Percentiles rank a stretch among this genome's conserved stretches.
Conservation (phyloP, 225 moss, liverwort and hornwort genomes). For the Climacium dendroides region DNA sequence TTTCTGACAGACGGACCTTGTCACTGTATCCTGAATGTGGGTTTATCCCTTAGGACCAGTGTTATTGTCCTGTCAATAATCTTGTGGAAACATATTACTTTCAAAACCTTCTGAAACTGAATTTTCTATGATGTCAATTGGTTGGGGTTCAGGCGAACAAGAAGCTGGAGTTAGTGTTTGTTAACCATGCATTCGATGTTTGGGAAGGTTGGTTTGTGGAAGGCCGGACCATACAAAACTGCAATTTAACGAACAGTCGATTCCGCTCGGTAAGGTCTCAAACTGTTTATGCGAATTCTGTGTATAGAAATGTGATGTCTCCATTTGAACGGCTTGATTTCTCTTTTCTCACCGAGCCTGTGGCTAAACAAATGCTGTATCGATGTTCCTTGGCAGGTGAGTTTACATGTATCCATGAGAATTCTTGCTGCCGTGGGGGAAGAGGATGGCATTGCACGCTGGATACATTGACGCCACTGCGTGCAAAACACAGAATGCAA, state of each 20-base stretch:
- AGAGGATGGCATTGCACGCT: conserved; percentile 85
- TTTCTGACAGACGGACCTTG: background rate
- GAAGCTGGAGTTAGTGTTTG: conserved; percentile 91
- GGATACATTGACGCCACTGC: conserved; percentile 36
- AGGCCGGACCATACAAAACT: conserved; percentile 70
- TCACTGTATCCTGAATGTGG: background rate
- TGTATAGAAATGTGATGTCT: background rate
- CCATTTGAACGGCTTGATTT: background rate
- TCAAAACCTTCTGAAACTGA: background rate
- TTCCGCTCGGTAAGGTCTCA: conserved; percentile 67
- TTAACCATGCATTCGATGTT: conserved; percentile 95
- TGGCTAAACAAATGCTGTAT: background rate
- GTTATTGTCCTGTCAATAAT: background rate
- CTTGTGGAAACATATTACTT: background rate
- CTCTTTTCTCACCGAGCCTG: background rate
- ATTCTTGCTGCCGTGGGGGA: conserved; percentile 96
- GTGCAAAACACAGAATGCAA: background rate
- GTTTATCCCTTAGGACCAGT: background rate
- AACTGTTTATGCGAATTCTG: background rate
- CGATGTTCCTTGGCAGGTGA: conserved; percentile 36
- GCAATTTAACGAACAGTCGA: conserved; percentile 85
- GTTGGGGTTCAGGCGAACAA: conserved; percentile 64
- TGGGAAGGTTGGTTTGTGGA: conserved; percentile 99
- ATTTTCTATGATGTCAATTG: background rate
- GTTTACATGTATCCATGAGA: conserved; percentile 75